Evolutionary conservation across 768 basidiomycete species (phyloP), one percentile per base, ranked within the genome.

Genomic region (Leccinum olivaceopallidum): DNA sequence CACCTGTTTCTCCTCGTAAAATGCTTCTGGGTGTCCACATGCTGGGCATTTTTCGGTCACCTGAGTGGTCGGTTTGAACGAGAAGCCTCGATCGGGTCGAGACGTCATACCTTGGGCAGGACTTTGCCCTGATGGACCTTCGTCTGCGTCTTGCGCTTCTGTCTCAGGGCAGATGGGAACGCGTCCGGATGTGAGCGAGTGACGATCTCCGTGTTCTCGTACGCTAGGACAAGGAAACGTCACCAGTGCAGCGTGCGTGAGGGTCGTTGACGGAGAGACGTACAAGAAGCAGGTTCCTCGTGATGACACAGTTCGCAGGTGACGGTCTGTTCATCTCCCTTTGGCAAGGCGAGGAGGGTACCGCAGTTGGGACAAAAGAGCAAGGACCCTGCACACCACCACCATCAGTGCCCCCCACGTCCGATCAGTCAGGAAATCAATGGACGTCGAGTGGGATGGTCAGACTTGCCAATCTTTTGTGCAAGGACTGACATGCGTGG

Each of bases 341-440:
- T 78, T 0, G 97, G 97, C 22, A 94, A 76, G 63, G 88, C 85
- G 14, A 98, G 86, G 39, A 99, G 79, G 1, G 93, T 96, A 14
- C 94, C 94, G 65, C 97, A 99, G 60, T 86, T 81, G 2, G 94
- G 93, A 76, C 97, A 99, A 77, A 99, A 98, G 44, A 98, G 79
- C 26, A 98, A 80, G 1, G 95, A 95, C 56, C 96, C 97, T 90
- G 67, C 42, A 13, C 56, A 39, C 26, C 51, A 51, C 36, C 36
- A 37, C 39, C 32, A 34, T 34, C 32, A 34, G 32, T 34, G 32
- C 32, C 32, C 32, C 30, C 30, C 10, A 32, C 32, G 60, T 16
- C 20, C 16, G 30, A 53, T 63, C 49, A 60, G 57, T 50, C 16
- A 26, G 20, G 6, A 7, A 22, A 57, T 20, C 30, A 26, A 62